Base-by-base conservation (phyloP, 2,329 filamentous ascomycete genomes). In the Colletotrichum tanaceti region DNA sequence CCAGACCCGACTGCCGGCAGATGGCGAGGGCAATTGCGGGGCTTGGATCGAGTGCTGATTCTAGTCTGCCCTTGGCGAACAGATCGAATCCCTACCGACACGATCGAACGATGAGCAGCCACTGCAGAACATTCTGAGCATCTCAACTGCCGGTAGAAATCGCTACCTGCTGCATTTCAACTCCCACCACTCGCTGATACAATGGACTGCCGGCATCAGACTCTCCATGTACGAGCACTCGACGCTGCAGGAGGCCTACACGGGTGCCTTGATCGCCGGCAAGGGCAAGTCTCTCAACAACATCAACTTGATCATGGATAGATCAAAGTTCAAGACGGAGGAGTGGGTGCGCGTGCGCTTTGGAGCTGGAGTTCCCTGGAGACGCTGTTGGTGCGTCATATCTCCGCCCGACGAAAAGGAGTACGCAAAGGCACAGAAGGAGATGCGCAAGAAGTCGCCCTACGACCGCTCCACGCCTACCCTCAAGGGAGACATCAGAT, bases 301-400 rank as follows among this genome's bases (percentile, higher is more conserved):
- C 76, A 98, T 98, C 76, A 91, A 91, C 73, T 81, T 90, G 32
- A 95, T 99, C 72, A 92, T 98, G 87, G 93, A 97, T 73, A 89
- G 93, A 55, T 87, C 91, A 22, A 90, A 86, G 65, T 87, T 93
- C 73, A 91, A 90, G 73, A 89, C 92, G 47, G 94, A 97, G 77
- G 94, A 97, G 76, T 99, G 96, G 96, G 94, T 94, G 20, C 88
- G 96, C 71, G 96, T 99, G 59, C 88, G 96, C 68, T 99, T 99
- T 75, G 96, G 96, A 47, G 94, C 96, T 39, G 96, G 96, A 54
- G 97, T 96, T 11, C 94, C 95, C 0, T 99, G 96, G 96, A 90
- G 92, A 76, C 91, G 95, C 46, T 99, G 94, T 79, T 99, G 95
- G 94, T 98, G 94, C 79, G 94, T 98, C 62, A 92, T 98, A 66